Evolutionary conservation across 495 filamentous ascomycete genomes (phyloP), one percentile per base, ranked within the genome.

Genomic region (Opeltia flavorubescens): DNA sequence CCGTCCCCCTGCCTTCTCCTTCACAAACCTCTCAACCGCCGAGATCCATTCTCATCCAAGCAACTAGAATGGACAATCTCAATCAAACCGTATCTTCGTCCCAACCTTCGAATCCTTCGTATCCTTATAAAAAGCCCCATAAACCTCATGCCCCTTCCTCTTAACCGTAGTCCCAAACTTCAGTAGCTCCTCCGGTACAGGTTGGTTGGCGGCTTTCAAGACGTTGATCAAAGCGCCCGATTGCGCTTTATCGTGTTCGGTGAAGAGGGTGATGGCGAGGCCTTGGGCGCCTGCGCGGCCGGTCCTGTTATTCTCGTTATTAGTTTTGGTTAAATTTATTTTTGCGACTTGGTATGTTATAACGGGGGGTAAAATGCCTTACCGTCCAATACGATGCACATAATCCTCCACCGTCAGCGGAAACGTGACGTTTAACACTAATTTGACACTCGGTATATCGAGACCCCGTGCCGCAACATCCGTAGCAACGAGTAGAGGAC

Each of bases 161-260:
- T 95, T 96, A 26, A 98, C 91, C 12, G 89, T 95, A n/a, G 84
- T 89, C 45, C 91, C 91, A 51, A 94, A 98, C 58, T 91, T 94
- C 50, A 95, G 62, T 29, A 96, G 65, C 11, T 79, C 82, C 29
- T 95, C 86, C 4, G 91, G 91, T 1, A 98, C 83, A 4, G 78
- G 71, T 58, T 96, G 91, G 42, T 84, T 83, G 4, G 91, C 89
- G 8, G 78, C 84, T 59, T 83, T 87, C 30, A 98, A 71, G 41
- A 98, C 86, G 59, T 95, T 95, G 62, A 95, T 82, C 48, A 98
- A 69, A 76, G 75, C 80, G 65, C 88, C 88, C 45, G 85, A 83
- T 52, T 84, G 79, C 23, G 71, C 77, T 65, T 98, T 98, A 63
- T 98, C 91, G 49, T 83, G 79, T 53, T 94, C 86, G 2, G 91